Conservation (phyloP, 106 monocot genomes). For the Apostasia shenzhenica region DNA sequence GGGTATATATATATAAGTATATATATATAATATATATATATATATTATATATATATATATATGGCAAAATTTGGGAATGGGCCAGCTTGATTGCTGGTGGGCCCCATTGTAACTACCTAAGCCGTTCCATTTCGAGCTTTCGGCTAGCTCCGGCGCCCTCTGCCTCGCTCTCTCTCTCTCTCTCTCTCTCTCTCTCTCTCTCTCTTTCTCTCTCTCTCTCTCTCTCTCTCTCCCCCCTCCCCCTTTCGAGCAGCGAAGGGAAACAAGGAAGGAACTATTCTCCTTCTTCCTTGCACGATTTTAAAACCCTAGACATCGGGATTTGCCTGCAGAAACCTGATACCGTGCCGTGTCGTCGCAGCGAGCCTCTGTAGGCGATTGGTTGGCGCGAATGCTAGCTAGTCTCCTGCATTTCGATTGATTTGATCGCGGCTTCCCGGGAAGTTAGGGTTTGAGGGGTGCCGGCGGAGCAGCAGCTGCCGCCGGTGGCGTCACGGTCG, state of each 20-base stretch:
- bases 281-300: not conserved
- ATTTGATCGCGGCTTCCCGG: conserved; percentile 5
- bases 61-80: too few relatives aligned
- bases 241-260: not conserved
- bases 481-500: conserved; percentile 47
- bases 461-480: conserved; percentile 3
- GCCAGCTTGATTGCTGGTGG: too few relatives aligned
- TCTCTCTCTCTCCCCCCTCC: not conserved
- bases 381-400: not conserved
- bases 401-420: not conserved
- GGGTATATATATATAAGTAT: too few relatives aligned
- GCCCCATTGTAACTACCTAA: too few relatives aligned
- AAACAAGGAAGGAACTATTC: not conserved
- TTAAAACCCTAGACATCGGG: not conserved
- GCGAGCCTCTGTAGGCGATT: not conserved
- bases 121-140: too few relatives aligned
- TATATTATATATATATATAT: too few relatives aligned
- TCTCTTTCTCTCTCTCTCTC: not conserved
- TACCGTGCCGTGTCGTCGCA: not conserved
- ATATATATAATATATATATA: too few relatives aligned
- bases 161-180: too few relatives aligned
- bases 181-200: not conserved
- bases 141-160: too few relatives aligned
- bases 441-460: conserved; percentile 3
- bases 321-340: not conserved